Base-by-base conservation (phyloP, 106 monocot species). In the Vanilla planifolia region DNA sequence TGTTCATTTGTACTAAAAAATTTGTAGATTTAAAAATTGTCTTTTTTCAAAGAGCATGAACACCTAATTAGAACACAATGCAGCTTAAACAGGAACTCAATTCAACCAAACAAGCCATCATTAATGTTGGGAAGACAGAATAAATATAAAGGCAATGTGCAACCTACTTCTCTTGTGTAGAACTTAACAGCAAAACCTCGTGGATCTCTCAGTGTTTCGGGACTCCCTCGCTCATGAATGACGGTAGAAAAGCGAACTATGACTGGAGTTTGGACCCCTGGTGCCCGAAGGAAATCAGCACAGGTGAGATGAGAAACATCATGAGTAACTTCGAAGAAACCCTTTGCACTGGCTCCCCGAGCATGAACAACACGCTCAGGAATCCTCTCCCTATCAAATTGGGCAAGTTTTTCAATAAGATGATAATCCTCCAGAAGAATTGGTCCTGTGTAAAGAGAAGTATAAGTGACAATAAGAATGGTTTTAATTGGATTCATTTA, bases 291-390 rank as follows among this genome's bases (percentile, higher is more conserved):
- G 51, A 86, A 86, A 66, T 86, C 86, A 22, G 82, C 86, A 67
- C 78, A 86, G 6, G 86, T 86, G 29, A 86, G 64, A 65, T 86
- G 72, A 57, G 86, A 69, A 47, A 86, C 19, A 51, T 86, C 71
- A 46, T 82, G 86, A 20, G 86, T 86, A 34, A 75, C 81, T 71
- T 86, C 86, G 61, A 86, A 86, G 55, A 86, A 86, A 2, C 86
- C 86, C 59, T 86, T 86, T 34, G 86, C 86, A 59, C 81, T 81
- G 3, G 81, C 86, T 56, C 86, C 86, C 64, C 86, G 70, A 13
- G 86, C 86, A 66, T 86, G 86, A 37, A 82, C 86, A 55, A 86
- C 86, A 45, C 86, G 77, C 48, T 86, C 82, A 26, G 86, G 86
- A 48, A 86, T 86, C 4, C 82, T 71, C 47, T 86, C 86, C 65